Conservation (phyloP, 1,139 yeast species). For the Pichia sorboxylosa region DNA sequence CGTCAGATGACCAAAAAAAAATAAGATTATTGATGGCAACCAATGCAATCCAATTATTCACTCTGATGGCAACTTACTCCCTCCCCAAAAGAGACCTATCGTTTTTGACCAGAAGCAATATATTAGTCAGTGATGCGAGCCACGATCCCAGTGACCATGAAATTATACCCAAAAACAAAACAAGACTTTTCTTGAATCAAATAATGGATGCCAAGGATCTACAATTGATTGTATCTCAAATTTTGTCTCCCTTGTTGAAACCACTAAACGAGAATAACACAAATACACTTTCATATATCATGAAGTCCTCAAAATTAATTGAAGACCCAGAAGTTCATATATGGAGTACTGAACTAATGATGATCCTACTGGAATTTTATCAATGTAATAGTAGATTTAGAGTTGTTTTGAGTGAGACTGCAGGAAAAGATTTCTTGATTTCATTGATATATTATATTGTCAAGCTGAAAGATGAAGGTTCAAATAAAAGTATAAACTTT, state of each 20-base stretch:
- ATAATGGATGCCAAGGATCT: constrained; percentile 45
- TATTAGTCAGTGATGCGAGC: constrained; percentile 11
- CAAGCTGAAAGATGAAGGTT: constrained; percentile 32
- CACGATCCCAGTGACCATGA: too few relatives aligned
- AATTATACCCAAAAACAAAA: constrained; percentile 28
- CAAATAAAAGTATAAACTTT: constrained; percentile 33
- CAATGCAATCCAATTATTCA: constrained; percentile 49
- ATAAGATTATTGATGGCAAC: constrained; percentile 44
- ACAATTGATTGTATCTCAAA: constrained; percentile 32
- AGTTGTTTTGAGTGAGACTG: constrained; percentile 32
- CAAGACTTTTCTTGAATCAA: constrained; percentile 40
- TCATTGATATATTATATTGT: constrained; percentile 46
- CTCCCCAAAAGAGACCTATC: constrained; percentile 40
- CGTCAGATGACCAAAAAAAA: constrained; percentile 28
- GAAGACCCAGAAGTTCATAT: constrained; percentile 29
- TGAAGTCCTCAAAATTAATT: constrained; percentile 19
- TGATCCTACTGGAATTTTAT: constrained; percentile 64
- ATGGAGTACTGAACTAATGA: constrained; percentile 44
- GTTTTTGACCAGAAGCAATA: constrained; percentile 30
- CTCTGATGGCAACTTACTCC: constrained; percentile 54
- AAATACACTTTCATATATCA: constrained; percentile 16
- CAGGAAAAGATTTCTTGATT: constrained; percentile 44
- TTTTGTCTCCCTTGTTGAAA: constrained; percentile 35
- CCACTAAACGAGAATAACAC: constrained; percentile 25
- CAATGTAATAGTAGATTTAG: constrained; percentile 57